Base-by-base conservation (phyloP, 495 filamentous ascomycete species). In the Talaromyces stipitatus region DNA sequence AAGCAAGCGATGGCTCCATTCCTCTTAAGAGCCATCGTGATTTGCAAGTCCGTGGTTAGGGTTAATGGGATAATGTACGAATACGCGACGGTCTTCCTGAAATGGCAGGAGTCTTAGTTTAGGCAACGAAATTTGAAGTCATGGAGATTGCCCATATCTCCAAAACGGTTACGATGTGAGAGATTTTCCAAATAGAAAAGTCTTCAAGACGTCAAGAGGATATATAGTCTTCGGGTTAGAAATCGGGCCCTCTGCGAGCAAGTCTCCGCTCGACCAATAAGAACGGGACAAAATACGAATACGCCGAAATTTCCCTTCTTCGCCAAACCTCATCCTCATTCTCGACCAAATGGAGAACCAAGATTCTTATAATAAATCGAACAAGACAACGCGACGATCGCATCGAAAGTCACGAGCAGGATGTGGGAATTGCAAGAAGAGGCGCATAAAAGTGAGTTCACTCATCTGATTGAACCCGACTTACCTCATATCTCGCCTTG, bases 321-420 rank as follows among this genome's bases (percentile, higher is more conserved):
- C 41, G 41, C 14, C 22, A 46, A 46, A 46, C 5, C 29, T 32
- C 29, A 32, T 32, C 29, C 29, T 6, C 29, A 32, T 46, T 46
- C 18, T 46, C 41, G 7, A 46, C 41, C 41, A 32, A 32, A 46
- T 46, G 41, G 22, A 46, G 41, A 16, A 22, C n/a, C 18, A 4
- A 23, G 14, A 14, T 46, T 46, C 22, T n/a, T n/a, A 24, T 16
- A 6, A 46, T 46, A 46, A 4, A 24, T 16, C 22, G 16, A 46
- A 16, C 41, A 20, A 23, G 41, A 20, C 11, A 22, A 9, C 16
- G 22, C 68, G 70, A 32, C 67, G 70, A 51, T 64, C 78, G 29
- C 80, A 84, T 66, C 78, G 72, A 28, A 84, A 84, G 60, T 84
- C 81, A 9, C 74, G 79, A 33, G 73, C 72, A 60, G 81, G 81